phyloP scores from a whole-genome alignment of 1,284 basidiomycete species.

The Ustilago shanxiensis region DNA sequence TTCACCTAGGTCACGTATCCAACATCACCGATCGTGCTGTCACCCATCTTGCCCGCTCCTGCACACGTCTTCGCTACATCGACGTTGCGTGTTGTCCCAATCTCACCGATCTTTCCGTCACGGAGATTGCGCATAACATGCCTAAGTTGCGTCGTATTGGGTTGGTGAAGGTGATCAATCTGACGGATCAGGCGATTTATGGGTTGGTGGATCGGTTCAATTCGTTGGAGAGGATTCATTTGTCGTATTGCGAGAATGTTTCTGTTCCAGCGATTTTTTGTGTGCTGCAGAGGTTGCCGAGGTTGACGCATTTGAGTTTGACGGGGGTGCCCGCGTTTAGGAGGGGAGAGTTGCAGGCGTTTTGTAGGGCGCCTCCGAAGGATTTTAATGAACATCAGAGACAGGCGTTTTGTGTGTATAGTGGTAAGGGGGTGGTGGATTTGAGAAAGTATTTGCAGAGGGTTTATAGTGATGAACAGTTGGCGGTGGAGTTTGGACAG shows the following conservation, averaged over 20 bases:
- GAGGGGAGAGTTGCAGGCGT: conserved; percentile 85
- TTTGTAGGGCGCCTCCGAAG: conserved; percentile 87
- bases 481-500: conserved; percentile 50
- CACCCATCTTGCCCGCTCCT: conserved; percentile 83
- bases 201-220: conserved; percentile 81
- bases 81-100: conserved; percentile 95
- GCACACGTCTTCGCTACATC: conserved; percentile 93
- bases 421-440: conserved; percentile 87
- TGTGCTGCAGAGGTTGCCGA: conserved; percentile 85
- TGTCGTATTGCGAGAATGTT: conserved; percentile 97
- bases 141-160: conserved; percentile 94
- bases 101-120: conserved; percentile 92
- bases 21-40: conserved; percentile 91
- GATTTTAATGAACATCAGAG: conserved; percentile 93
- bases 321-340: conserved; percentile 96
- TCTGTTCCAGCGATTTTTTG: conserved; percentile 90
- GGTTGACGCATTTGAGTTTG: conserved; percentile 92
- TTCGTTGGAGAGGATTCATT: conserved; percentile 88
- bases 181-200: conserved; percentile 93
- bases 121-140: conserved; percentile 84
- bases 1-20: conserved; percentile 91
- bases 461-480: conserved; percentile 54
- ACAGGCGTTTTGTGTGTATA: conserved; percentile 96
- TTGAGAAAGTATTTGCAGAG: conserved; percentile 76
- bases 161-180: conserved; percentile 87